These are phyloP conservation scores for Chlorella sp. DNA, from an alignment of 139 green algal genomes.

Conservation along the genomic window DNA sequence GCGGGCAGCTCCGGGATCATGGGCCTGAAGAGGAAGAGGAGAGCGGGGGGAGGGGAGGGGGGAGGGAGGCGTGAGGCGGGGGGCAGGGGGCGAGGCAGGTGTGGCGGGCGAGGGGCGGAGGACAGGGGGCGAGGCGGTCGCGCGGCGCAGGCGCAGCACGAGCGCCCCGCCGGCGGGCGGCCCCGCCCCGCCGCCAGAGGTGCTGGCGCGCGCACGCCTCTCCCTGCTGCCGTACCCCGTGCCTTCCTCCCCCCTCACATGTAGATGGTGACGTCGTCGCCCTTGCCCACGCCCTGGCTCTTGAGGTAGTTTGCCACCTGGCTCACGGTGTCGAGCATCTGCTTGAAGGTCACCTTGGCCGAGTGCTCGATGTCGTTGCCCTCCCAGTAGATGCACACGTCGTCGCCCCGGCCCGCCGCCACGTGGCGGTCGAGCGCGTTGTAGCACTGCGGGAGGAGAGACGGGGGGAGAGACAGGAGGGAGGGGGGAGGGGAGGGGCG, in stretches of 20 bases:
- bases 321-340: conserved; percentile 59
- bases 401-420: conserved; percentile 54
- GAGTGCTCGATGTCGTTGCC: conserved; percentile 65
- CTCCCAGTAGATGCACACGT: conserved; percentile 69
- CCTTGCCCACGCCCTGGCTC: conserved; percentile 77
- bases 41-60: neutral
- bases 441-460: conserved; percentile 42
- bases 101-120: neutral
- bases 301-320: conserved; percentile 87
- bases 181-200: neutral
- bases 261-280: conserved; percentile 93
- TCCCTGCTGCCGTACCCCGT: neutral
- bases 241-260: conserved; percentile 44
- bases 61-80: neutral
- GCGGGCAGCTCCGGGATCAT: too few species aligned
- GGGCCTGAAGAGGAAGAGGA: too few species aligned
- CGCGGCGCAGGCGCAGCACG: too few species aligned
- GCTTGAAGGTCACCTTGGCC: conserved; percentile 57
- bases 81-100: too few species aligned
- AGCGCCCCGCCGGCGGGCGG: neutral
- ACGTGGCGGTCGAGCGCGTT: conserved; percentile 79
- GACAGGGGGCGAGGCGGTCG: neutral
- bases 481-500: neutral
- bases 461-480: neutral
- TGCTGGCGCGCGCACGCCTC: neutral